phyloP scores from a whole-genome alignment of 345 rosid genomes.

The Cardamine chenopodiifolia region DNA sequence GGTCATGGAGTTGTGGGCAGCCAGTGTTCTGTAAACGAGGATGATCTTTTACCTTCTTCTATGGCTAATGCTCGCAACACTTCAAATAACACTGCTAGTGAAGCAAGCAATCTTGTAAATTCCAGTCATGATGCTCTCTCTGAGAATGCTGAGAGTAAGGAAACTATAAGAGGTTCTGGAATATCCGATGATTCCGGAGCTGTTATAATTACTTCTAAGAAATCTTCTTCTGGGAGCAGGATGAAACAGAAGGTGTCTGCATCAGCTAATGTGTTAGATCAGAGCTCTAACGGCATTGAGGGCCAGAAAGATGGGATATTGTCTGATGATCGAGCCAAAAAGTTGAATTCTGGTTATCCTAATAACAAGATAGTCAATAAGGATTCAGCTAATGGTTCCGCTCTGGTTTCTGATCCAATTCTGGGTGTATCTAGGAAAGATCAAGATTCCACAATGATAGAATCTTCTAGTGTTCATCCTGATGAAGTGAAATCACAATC shows the following conservation, averaged over 20 bases:
- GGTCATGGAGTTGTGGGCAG: slow-evolving; percentile 54
- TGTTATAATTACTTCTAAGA: slow-evolving; percentile 44
- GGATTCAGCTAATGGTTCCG: slow-evolving; percentile 49
- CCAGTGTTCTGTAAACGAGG: slow-evolving; percentile 62
- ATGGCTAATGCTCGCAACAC: slow-evolving; percentile 41
- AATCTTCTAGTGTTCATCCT: slow-evolving; percentile 18
- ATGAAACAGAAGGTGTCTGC: slow-evolving; percentile 41
- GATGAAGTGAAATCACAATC: slow-evolving; percentile 39
- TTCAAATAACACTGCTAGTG: slow-evolving; percentile 53
- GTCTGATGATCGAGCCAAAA: slow-evolving; percentile 50
- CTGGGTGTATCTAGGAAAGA: slow-evolving; percentile 46
- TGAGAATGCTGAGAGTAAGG: slow-evolving; percentile 68
- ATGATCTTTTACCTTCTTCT: slow-evolving; percentile 43
- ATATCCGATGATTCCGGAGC: slow-evolving; percentile 48
- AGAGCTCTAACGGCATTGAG: slow-evolving; percentile 53
- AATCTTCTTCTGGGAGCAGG: slow-evolving; percentile 40
- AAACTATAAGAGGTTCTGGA: slow-evolving; percentile 49
- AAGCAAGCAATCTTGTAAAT: slow-evolving; percentile 62
- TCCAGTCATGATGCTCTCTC: slow-evolving; percentile 62
- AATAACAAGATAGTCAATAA: slow-evolving; percentile 45
- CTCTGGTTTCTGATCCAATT: slow-evolving; percentile 51
- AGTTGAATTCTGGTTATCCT: slow-evolving; percentile 38
- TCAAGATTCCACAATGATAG: slow-evolving; percentile 44
- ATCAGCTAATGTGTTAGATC: slow-evolving; percentile 43
- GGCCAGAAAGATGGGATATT: slow-evolving; percentile 62